phyloP scores from a whole-genome alignment of 2,329 filamentous ascomycete species.

The Huntiella bhutanensis region DNA sequence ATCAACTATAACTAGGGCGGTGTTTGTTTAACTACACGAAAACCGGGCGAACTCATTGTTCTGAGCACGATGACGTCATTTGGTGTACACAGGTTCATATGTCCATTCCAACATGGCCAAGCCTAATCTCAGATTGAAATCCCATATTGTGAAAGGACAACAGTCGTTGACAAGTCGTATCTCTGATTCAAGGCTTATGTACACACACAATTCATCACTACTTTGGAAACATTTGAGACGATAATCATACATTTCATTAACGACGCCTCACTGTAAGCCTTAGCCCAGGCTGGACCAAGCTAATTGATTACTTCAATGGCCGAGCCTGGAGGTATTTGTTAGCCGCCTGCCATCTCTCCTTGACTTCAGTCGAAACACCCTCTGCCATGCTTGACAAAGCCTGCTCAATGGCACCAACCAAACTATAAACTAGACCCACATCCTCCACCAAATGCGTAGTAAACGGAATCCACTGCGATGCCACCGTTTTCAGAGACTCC shows the following conservation, averaged over 20 bases:
- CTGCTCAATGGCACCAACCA: conserved; percentile 37
- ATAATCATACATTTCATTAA: not conserved
- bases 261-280: not conserved
- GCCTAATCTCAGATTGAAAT: too few relatives aligned
- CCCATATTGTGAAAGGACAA: too few relatives aligned
- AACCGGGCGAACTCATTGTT: too few relatives aligned
- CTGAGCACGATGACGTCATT: too few relatives aligned
- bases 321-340: conserved; percentile 9
- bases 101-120: too few relatives aligned
- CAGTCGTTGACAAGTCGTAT: too few relatives aligned
- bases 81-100: too few relatives aligned
- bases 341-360: conserved; percentile 5
- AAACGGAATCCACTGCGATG: conserved; percentile 35
- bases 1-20: too few relatives aligned
- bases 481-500: conserved; percentile 30
- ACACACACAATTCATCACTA: not conserved
- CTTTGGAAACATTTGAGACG: not conserved
- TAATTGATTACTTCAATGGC: conserved; percentile 6
- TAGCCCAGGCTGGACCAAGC: not conserved
- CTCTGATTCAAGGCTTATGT: not conserved
- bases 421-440: conserved; percentile 35
- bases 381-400: conserved; percentile 22
- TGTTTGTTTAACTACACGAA: too few relatives aligned
- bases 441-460: conserved; percentile 41
- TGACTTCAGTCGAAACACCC: conserved; percentile 3